Base-by-base conservation (phyloP, 176 grass and related monocot genomes). In the Rhynchospora pubera region DNA sequence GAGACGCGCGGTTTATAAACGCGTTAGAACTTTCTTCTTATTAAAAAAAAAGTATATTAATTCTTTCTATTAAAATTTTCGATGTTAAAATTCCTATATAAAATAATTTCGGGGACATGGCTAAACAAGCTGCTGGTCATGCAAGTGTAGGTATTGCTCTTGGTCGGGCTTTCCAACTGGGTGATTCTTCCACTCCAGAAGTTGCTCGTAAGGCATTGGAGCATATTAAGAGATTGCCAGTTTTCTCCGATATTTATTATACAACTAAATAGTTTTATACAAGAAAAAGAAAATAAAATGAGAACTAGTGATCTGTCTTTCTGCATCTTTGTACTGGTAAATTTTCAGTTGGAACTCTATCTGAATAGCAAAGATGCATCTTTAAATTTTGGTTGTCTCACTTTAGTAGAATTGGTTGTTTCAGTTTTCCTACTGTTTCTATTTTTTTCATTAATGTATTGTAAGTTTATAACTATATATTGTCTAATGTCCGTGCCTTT, bases 201-300 rank as follows among this genome's bases (percentile, higher is more conserved):
- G 83, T 92, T 58, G 93, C 93, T 44, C 90, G 91, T 59, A 84
- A 80, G 72, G 88, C 93, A 18, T 57, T 96, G 75, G 91, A 96
- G 86, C 93, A 92, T 78, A 75, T 92, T 1, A 77, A 84, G 56
- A 96, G 88, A 59, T 57, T 92, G 57, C 90, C 93, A 28, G 66
- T 78, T 39, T 96, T 96, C 45, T 92, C 90, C 34, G 60, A 83
- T 28, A 89, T 89, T 65, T 81, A 48, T 81, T 46, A 39, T 22
- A 39, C 47, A 81, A 43, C 7, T 65, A 65, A 42, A 47, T 81
- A 44, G 39, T 81, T 62, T 4, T 52, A 52, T 1, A 74, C 21
- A 52, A 74, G 45, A 48, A 7, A 23, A 13, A 32, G 28, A 65
- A 15, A 61, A 61, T 2, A 61, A 34, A 65, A 65, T 14, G 26